phyloP scores from a whole-genome alignment of 208 protist genomes.

The Trypanosoma grayi region DNA sequence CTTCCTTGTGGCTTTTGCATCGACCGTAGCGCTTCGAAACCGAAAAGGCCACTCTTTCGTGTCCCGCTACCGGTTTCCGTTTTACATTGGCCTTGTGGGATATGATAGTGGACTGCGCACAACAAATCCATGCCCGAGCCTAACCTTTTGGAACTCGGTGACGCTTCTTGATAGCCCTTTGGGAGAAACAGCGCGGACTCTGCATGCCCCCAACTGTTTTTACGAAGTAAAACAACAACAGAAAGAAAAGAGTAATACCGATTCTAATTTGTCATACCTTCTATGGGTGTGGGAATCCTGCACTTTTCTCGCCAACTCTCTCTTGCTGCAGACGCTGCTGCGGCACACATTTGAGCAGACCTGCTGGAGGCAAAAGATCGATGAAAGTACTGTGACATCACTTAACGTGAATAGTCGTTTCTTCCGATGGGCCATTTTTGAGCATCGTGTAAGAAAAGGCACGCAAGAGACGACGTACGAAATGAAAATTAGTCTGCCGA shows the following conservation, averaged over 20 bases:
- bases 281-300: conserved; percentile 29
- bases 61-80: conserved; percentile 43
- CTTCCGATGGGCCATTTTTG: conserved; percentile 51
- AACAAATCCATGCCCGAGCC: conserved; percentile 47
- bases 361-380: conserved; percentile 33
- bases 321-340: conserved; percentile 41
- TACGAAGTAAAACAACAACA: conserved; percentile 41
- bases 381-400: conserved; percentile 31
- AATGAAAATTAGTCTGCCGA: conserved; percentile 35
- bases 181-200: conserved; percentile 43
- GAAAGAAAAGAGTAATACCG: not conserved
- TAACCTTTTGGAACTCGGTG: conserved; percentile 75
- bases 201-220: conserved; percentile 54
- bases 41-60: conserved; percentile 29
- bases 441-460: conserved; percentile 13
- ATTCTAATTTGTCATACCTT: conserved; percentile 17
- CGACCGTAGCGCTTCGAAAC: conserved; percentile 37
- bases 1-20: conserved; percentile 60
- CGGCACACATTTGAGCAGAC: conserved; percentile 45
- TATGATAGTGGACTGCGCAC: conserved; percentile 61
- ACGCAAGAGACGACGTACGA: conserved; percentile 24
- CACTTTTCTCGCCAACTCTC: conserved; percentile 32
- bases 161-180: conserved; percentile 56
- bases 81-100: conserved; percentile 69
- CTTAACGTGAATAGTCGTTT: conserved; percentile 69